Evolutionary conservation across 768 basidiomycete genomes (phyloP).

Genomic region (Leccinum subgranulosum): DNA sequence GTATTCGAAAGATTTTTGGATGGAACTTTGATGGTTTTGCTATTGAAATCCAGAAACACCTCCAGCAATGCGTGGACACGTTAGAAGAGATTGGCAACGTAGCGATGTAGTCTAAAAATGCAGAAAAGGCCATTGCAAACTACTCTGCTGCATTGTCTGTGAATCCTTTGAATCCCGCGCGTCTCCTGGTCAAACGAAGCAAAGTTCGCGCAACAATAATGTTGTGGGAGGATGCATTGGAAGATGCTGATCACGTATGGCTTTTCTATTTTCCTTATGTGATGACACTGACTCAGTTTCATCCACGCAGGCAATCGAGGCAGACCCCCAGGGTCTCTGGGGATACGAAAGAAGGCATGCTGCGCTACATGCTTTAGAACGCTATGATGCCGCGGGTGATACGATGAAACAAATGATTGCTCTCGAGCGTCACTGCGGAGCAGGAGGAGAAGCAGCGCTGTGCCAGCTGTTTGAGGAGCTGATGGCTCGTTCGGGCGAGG

Average conservation of each 20-base stretch:
- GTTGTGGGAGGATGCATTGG: constrained; percentile 6
- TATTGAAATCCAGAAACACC: background rate
- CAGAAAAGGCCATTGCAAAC: background rate
- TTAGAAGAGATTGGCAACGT: background rate
- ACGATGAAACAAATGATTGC: background rate
- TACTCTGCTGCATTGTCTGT: background rate
- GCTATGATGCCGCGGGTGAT: background rate
- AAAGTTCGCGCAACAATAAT: background rate
- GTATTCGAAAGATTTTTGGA: constrained; percentile 1
- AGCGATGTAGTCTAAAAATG: background rate
- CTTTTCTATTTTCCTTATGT: too few relatives aligned
- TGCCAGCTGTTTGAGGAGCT: too few relatives aligned
- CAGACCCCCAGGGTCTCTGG: background rate
- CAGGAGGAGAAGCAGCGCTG: too few relatives aligned
- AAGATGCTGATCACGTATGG: background rate
- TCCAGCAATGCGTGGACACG: background rate
- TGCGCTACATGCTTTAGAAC: background rate
- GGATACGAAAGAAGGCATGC: constrained; percentile 2
- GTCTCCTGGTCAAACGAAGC: constrained; percentile 11
- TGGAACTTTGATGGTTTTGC: constrained; percentile 9
- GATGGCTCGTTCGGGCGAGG: too few relatives aligned
- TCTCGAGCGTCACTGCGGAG: too few relatives aligned
- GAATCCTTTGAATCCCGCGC: background rate
- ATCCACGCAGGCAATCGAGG: background rate
- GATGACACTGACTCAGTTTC: background rate